phyloP scores from a whole-genome alignment of 768 basidiomycete species.

The Fomitopsis pulvina region DNA sequence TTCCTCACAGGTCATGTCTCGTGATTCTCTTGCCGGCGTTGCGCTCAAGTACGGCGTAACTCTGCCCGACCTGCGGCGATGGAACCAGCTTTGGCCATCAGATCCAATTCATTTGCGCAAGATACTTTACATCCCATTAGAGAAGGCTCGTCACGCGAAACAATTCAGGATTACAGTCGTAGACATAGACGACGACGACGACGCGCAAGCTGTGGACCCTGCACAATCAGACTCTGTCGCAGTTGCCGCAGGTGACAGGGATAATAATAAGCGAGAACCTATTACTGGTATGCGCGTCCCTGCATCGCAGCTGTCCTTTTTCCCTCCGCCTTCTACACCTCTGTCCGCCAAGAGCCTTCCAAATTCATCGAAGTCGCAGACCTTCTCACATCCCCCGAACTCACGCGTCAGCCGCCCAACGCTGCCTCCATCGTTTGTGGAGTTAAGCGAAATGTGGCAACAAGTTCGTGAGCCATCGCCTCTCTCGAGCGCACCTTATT shows the following conservation, averaged over 20 bases:
- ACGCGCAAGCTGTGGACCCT: not conserved
- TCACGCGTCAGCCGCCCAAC: not conserved
- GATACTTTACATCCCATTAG: conserved; percentile 73
- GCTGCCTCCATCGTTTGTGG: not conserved
- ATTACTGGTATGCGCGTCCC: conserved; percentile 24
- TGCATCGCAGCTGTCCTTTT: conserved; percentile 25
- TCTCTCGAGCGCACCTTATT: conserved; percentile 6
- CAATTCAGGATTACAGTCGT: conserved; percentile 22
- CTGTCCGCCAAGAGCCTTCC: not conserved
- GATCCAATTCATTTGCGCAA: conserved; percentile 88
- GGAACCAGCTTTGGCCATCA: conserved; percentile 91
- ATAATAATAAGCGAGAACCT: not conserved
- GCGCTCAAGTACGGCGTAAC: conserved; percentile 86
- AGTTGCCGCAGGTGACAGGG: conserved; percentile 1
- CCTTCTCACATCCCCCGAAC: not conserved
- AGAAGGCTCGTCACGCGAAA: conserved; percentile 43
- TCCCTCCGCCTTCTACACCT: conserved; percentile 19
- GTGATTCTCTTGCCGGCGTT: conserved; percentile 82
- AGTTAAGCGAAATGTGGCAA: too few species aligned
- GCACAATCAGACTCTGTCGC: not conserved
- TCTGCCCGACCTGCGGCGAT: conserved; percentile 73
- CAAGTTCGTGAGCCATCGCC: conserved; percentile 5
- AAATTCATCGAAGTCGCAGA: not conserved
- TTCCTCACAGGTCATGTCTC: conserved; percentile 50
- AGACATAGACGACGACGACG: conserved; percentile 4